A percentile compares a stretch with the other conserved stretches of the same genome.
Evolutionary conservation across 164 flowering plant species (phyloP).

Genomic region (Nymphaea colorata): DNA sequence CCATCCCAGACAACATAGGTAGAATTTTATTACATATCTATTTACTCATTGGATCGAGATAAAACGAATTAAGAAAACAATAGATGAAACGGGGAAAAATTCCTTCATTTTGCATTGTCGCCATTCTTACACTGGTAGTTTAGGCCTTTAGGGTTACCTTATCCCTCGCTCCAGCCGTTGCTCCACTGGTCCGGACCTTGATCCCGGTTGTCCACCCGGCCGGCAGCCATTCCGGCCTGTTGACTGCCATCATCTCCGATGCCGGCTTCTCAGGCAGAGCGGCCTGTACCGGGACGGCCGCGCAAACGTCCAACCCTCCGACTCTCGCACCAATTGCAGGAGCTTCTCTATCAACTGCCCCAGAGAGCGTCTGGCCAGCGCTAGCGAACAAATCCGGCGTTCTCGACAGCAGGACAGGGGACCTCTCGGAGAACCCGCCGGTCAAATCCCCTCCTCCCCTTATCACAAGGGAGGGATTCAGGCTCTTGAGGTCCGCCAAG

Average conservation of each 20-base stretch:
- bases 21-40: too few species aligned
- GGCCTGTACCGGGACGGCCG: not conserved
- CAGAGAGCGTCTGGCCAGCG: not conserved
- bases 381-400: not conserved
- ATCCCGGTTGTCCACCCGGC: constrained; percentile 26
- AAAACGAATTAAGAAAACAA: too few species aligned
- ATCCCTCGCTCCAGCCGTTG: constrained; percentile 29
- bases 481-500: not conserved
- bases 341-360: not conserved
- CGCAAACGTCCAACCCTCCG: not conserved
- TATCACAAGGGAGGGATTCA: not conserved
- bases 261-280: not conserved
- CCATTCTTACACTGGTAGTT: too few species aligned
- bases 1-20: too few species aligned
- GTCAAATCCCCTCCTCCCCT: not conserved
- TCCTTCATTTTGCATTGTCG: not conserved
- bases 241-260: not conserved
- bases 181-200: constrained; percentile 26
- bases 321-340: not conserved
- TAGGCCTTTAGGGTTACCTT: constrained; percentile 13
- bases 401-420: not conserved
- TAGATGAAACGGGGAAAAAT: not conserved
- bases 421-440: not conserved
- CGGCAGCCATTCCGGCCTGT: constrained; percentile 28
- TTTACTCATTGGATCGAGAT: too few species aligned